Evolutionary conservation across 257 asterid genomes (phyloP).

Genomic region (Mentha longifolia): DNA sequence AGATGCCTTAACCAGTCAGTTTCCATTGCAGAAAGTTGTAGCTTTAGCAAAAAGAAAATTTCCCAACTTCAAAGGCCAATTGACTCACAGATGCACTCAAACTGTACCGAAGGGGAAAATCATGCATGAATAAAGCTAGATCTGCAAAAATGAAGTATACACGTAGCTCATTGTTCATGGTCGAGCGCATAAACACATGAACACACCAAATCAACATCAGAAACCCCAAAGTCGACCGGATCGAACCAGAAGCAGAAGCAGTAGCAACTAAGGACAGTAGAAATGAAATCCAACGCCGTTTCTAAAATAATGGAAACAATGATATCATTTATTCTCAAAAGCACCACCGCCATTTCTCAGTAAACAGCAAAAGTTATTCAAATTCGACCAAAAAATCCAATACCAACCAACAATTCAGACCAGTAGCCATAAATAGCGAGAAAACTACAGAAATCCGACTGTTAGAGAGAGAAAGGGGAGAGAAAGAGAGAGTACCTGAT

Average conservation of each 20-base stretch:
- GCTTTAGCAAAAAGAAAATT: not conserved
- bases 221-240: slow-evolving; percentile 34
- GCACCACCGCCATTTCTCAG: slow-evolving; percentile 7
- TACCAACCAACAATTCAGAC: not conserved
- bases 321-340: not conserved
- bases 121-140: slow-evolving; percentile 34
- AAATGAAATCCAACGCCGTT: not conserved
- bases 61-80: not conserved
- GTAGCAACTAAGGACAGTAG: slow-evolving; percentile 1
- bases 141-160: slow-evolving; percentile 32
- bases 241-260: slow-evolving; percentile 13
- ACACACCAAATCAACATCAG: slow-evolving; percentile 24
- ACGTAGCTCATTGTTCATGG: slow-evolving; percentile 12
- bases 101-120: slow-evolving; percentile 10
- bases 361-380: not conserved
- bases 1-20: slow-evolving; percentile 5
- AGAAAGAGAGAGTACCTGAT: slow-evolving; percentile 33
- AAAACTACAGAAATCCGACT: not conserved
- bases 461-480: not conserved
- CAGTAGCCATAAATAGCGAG: not conserved
- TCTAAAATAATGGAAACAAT: not conserved
- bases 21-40: slow-evolving; percentile 15
- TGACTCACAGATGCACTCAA: slow-evolving; percentile 6
- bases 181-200: slow-evolving; percentile 10
- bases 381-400: not conserved